These are phyloP conservation scores for Fusarium euwallaceae DNA, from an alignment of 2,329 filamentous ascomycete species.

Conservation along the genomic window DNA sequence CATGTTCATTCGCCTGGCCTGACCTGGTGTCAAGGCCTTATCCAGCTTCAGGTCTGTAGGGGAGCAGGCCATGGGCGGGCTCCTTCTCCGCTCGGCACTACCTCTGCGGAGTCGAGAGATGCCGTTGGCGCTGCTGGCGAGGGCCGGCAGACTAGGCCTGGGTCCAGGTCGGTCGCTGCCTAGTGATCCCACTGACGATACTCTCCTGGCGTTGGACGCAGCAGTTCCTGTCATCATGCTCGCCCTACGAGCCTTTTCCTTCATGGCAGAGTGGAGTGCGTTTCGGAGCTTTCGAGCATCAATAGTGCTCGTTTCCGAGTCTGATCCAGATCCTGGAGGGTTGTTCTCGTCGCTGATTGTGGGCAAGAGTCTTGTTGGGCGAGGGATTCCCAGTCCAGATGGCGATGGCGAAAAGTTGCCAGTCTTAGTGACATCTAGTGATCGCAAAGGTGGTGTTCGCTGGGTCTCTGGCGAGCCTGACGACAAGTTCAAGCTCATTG, in stretches of 20 bases:
- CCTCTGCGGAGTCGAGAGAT: conserved; percentile 67
- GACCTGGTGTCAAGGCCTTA: conserved; percentile 64
- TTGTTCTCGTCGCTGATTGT: conserved; percentile 65
- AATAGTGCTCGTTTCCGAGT: conserved; percentile 64
- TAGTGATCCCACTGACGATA: conserved; percentile 60
- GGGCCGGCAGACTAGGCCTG: conserved; percentile 55
- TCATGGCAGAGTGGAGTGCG: conserved; percentile 67
- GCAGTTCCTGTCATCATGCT: conserved; percentile 54
- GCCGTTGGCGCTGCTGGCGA: conserved; percentile 66
- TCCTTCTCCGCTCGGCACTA: conserved; percentile 64
- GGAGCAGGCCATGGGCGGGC: conserved; percentile 67
- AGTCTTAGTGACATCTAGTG: conserved; percentile 63
- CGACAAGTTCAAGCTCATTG: conserved; percentile 69
- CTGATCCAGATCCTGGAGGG: conserved; percentile 62
- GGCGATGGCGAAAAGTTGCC: conserved; percentile 64
- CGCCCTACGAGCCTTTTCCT: conserved; percentile 57
- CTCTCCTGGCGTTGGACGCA: conserved; percentile 55
- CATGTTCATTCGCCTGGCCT: conserved; percentile 70
- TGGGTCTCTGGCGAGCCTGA: conserved; percentile 55
- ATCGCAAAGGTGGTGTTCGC: conserved; percentile 60
- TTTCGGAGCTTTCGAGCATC: conserved; percentile 68
- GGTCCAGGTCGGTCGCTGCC: conserved; percentile 45
- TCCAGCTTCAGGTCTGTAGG: conserved; percentile 57
- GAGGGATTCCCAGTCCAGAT: conserved; percentile 48
- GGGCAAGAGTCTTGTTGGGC: conserved; percentile 53